phyloP scores from a whole-genome alignment of 768 basidiomycete species.

The Boletellus ananiceps region DNA sequence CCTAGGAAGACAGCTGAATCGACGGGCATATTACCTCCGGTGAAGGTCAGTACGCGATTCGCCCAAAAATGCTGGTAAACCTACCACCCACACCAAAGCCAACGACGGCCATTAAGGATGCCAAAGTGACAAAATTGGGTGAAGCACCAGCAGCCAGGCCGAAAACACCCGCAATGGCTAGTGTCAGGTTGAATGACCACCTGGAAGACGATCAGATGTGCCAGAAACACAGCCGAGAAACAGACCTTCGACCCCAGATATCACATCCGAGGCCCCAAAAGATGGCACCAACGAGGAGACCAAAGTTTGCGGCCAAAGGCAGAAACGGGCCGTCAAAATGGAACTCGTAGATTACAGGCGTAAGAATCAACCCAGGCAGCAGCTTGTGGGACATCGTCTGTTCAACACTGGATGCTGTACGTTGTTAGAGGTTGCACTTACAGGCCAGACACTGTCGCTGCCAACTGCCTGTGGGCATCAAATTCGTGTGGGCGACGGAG shows the following conservation, averaged over 20 bases:
- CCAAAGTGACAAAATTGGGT: slow-evolving; percentile 43
- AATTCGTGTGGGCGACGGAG: too few species aligned
- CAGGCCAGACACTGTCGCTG: slow-evolving; percentile 39
- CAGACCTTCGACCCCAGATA: slow-evolving; percentile 47
- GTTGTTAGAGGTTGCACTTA: slow-evolving; percentile 12
- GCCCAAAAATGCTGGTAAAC: background rate
- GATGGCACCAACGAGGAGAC: slow-evolving; percentile 49
- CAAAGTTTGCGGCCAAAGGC: slow-evolving; percentile 48
- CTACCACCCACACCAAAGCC: slow-evolving; percentile 47
- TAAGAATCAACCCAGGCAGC: slow-evolving; percentile 42
- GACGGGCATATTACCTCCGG: slow-evolving; percentile 50
- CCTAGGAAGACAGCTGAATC: slow-evolving; percentile 51
- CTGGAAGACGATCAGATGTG: slow-evolving; percentile 16
- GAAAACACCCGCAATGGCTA: slow-evolving; percentile 51
- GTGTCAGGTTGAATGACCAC: slow-evolving; percentile 52
- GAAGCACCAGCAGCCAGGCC: slow-evolving; percentile 48
- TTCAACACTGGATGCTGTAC: background rate
- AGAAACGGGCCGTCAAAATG: slow-evolving; percentile 44
- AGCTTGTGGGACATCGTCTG: slow-evolving; percentile 24
- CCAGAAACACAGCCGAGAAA: background rate
- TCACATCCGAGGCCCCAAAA: slow-evolving; percentile 49
- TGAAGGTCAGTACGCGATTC: background rate
- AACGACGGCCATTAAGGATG: slow-evolving; percentile 42
- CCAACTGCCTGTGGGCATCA: background rate
- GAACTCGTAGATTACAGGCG: slow-evolving; percentile 48